Evolutionary conservation across 371 early-diverging fungal species (phyloP).

Genomic region (Apophysomyces ossiformis): DNA sequence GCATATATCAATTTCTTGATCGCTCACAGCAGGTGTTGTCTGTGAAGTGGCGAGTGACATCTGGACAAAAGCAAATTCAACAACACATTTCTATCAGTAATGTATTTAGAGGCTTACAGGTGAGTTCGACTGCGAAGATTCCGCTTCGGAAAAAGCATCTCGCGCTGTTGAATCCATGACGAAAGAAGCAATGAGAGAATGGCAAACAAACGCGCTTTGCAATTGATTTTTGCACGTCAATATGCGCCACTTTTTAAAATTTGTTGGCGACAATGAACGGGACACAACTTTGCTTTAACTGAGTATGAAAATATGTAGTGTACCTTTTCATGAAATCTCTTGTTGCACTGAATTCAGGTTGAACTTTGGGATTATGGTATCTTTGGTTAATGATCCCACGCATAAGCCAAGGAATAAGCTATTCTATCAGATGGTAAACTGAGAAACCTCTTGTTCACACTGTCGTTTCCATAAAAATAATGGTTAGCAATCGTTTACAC

Average conservation of each 20-base stretch:
- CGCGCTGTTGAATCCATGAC: slow-evolving; percentile 3
- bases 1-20: slow-evolving; percentile 23
- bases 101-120: background rate
- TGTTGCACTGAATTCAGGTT: too few species aligned
- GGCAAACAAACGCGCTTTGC: slow-evolving; percentile 12
- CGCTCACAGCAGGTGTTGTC: slow-evolving; percentile 22
- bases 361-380: too few species aligned
- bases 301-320: too few species aligned
- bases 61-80: slow-evolving; percentile 1
- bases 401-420: too few species aligned
- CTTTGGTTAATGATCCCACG: too few species aligned
- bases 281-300: too few species aligned
- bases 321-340: too few species aligned
- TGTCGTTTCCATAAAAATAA: too few species aligned
- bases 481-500: too few species aligned
- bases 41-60: slow-evolving; percentile 13
- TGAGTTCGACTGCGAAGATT: slow-evolving; percentile 18
- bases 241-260: slow-evolving; percentile 8
- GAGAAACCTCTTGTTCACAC: too few species aligned
- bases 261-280: background rate
- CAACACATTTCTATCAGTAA: background rate
- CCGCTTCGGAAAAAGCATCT: slow-evolving; percentile 8
- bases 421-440: too few species aligned
- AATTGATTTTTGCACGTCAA: background rate
- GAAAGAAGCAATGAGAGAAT: slow-evolving; percentile 3